These are phyloP conservation scores for Amanita pseudoporphyria DNA, from an alignment of 768 basidiomycete species.

Conservation along the genomic window DNA sequence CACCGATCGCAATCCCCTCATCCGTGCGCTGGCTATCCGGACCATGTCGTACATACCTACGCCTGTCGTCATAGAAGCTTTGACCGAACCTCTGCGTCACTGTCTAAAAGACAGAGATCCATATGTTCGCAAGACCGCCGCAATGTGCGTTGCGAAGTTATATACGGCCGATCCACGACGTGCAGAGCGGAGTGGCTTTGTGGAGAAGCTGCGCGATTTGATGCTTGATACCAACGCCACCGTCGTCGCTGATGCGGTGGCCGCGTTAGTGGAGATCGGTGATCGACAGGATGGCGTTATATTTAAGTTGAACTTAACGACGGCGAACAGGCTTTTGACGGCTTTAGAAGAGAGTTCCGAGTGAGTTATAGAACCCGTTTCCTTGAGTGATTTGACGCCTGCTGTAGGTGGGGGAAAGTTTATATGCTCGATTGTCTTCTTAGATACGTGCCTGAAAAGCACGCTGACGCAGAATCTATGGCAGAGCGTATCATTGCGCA, in stretches of 20 bases:
- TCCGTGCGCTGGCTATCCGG: constrained; percentile 93
- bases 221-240: constrained; percentile 93
- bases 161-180: constrained; percentile 82
- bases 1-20: constrained; percentile 91
- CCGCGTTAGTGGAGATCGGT: constrained; percentile 92
- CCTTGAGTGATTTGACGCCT: constrained; percentile 10
- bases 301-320: constrained; percentile 78
- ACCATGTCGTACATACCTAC: constrained; percentile 99
- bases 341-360: constrained; percentile 96
- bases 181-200: constrained; percentile 86
- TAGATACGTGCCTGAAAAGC: constrained; percentile 85
- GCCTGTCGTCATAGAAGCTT: constrained; percentile 73
- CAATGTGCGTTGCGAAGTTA: constrained; percentile 94
- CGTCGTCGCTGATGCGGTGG: constrained; percentile 95
- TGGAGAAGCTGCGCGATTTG: constrained; percentile 83
- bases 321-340: constrained; percentile 82
- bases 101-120: constrained; percentile 91
- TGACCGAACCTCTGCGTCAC: constrained; percentile 86
- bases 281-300: constrained; percentile 93
- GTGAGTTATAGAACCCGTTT: constrained; percentile 39
- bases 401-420: constrained; percentile 90
- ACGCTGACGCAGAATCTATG: constrained; percentile 85
- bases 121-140: constrained; percentile 97
- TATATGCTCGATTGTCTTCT: constrained; percentile 94
- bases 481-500: constrained; percentile 94